Conservation (phyloP, 495 filamentous ascomycete genomes). For the Podospora fimiseda region DNA sequence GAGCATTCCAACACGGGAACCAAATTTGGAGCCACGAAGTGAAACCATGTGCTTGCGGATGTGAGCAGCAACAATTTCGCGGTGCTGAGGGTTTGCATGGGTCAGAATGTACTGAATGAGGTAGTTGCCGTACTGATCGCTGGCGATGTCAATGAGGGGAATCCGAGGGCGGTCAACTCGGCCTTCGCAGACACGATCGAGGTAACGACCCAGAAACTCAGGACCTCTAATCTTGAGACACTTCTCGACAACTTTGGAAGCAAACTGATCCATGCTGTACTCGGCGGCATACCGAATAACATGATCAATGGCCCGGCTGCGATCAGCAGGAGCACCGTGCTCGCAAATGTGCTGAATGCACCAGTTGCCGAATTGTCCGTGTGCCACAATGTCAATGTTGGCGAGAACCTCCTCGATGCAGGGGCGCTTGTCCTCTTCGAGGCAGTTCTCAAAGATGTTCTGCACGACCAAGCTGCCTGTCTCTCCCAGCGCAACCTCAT, state of each 20-base stretch:
- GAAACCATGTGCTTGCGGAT: conserved; percentile 99
- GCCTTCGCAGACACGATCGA: conserved; percentile 87
- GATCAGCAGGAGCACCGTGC: conserved; percentile 85
- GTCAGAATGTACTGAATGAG: conserved; percentile 94
- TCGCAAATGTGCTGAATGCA: conserved; percentile 99
- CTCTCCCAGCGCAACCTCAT: conserved; percentile 93
- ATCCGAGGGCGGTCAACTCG: conserved; percentile 88
- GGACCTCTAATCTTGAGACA: conserved; percentile 92
- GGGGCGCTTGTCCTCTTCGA: conserved; percentile 97
- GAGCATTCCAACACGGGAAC: conserved; percentile 95
- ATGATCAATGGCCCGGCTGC: conserved; percentile 88
- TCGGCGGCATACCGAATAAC: conserved; percentile 87
- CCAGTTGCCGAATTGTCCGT: conserved; percentile 99
- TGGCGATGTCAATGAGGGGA: conserved; percentile 95
- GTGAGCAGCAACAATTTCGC: conserved; percentile 86
- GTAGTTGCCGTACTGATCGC: conserved; percentile 98
- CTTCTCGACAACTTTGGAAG: conserved; percentile 98
- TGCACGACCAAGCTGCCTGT: conserved; percentile 97
- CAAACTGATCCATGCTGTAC: conserved; percentile 99
- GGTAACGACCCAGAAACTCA: conserved; percentile 88
- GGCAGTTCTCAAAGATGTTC: conserved; percentile 98
- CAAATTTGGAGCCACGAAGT: conserved; percentile 95
- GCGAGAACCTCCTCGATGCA: conserved; percentile 93
- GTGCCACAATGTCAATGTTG: conserved; percentile 90
- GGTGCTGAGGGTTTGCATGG: conserved; percentile 76